These are phyloP conservation scores for Leucosporidium yakuticum DNA, from an alignment of 768 basidiomycete species.

Conservation along the genomic window DNA sequence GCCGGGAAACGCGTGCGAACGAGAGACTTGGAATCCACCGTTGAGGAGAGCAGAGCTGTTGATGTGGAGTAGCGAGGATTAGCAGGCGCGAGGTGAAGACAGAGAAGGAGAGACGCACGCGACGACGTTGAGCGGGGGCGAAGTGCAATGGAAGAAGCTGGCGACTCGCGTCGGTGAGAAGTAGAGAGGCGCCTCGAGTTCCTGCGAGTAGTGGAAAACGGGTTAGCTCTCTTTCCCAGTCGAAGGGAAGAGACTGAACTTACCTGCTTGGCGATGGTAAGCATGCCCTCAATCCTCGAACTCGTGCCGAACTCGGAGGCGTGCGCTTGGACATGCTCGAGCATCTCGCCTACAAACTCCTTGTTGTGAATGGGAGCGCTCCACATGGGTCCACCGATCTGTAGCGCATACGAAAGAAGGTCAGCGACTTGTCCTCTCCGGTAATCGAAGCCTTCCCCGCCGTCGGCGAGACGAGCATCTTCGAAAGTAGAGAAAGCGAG, in stretches of 20 bases:
- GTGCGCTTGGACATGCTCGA: slow-evolving; percentile 59
- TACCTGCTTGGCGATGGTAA: slow-evolving; percentile 81
- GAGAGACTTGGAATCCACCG: slow-evolving; percentile 73
- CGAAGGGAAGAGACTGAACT: slow-evolving; percentile 34
- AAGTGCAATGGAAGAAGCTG: slow-evolving; percentile 71
- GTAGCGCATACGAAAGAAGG: neutral
- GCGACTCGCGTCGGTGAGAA: slow-evolving; percentile 77
- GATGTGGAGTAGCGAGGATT: no score
- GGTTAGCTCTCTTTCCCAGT: neutral
- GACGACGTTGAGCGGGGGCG: slow-evolving; percentile 66
- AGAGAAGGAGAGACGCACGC: slow-evolving; percentile 53
- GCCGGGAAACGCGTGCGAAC: slow-evolving; percentile 83
- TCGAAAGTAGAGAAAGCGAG: neutral
- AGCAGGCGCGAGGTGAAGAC: slow-evolving; percentile 23
- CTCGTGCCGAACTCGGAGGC: slow-evolving; percentile 43
- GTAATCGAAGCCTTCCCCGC: neutral
- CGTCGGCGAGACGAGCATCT: neutral
- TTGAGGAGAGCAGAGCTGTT: slow-evolving; percentile 80
- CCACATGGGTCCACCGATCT: slow-evolving; percentile 98
- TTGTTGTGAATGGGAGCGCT: slow-evolving; percentile 74
- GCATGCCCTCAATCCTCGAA: slow-evolving; percentile 88
- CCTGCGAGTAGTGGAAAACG: slow-evolving; percentile 49
- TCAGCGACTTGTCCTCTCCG: neutral
- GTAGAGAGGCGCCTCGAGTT: slow-evolving; percentile 71
- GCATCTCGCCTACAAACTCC: slow-evolving; percentile 65